Base-by-base conservation (phyloP, 2,329 filamentous ascomycete genomes). In the Seiridium unicorne region DNA sequence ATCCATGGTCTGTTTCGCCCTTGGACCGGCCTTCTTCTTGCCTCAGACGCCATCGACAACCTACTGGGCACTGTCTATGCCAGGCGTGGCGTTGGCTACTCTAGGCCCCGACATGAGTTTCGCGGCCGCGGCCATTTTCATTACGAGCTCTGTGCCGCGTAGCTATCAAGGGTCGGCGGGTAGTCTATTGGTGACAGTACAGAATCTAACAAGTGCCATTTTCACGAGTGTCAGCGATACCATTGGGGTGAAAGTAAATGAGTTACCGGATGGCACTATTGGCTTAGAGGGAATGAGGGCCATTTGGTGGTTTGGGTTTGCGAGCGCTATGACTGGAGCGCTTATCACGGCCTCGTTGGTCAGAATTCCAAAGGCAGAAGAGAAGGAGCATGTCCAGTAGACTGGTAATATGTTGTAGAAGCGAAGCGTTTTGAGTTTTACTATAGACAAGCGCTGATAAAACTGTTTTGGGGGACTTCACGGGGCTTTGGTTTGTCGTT, bases 51-150 rank as follows among this genome's bases (percentile, higher is more conserved):
- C 76, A 0, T 66, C 64, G 9, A 77, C 78, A 0, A 72, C 61
- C 1, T 81, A 80, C 69, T 81, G 78, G 76, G 75, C 74, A 0
- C 71, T 81, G 3, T 77, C 76, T 0, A 70, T 81, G 61, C 78
- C 78, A 0, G 78, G 77, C 0, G 72, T 81, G 1, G 73, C 73
- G 1, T 67, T 81, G 0, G 77, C 77, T 0, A 80, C 78, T 0
- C 80, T 81, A 51, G 79, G 79, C 0, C 79, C 79, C 0, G 79
- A 81, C 51, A 68, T 81, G 56, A 75, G 75, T 35, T 81, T 81
- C 60, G 78, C 78, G 0, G 78, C 79, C 0, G 78, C 78, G 1
- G 76, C 75, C n/a, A 80, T 81, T 49, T 80, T 80, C 66, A 79
- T 81, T 60, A 81, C 78, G 0, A 76, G 72, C 9, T 79, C 73